Percentiles rank a stretch among this genome's conserved stretches.
These are phyloP conservation scores for Crithidia bombi DNA, from an alignment of 208 protist genomes.

Conservation along the genomic window DNA sequence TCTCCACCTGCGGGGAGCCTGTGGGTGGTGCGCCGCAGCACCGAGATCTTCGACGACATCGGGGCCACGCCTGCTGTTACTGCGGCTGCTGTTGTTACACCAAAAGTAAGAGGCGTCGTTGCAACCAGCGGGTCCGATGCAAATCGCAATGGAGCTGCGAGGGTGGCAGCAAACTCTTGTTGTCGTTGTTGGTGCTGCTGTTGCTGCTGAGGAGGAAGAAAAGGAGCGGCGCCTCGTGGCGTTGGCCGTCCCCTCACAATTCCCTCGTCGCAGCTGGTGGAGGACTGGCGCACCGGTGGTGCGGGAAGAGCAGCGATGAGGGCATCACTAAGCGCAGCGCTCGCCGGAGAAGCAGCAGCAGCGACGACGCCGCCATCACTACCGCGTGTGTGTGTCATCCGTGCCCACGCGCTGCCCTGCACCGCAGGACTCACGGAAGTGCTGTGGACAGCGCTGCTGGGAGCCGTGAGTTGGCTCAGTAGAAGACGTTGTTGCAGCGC, in stretches of 20 bases:
- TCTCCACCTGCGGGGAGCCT: background rate
- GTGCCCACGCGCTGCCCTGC: no score
- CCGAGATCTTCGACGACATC: no score
- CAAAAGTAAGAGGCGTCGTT: background rate
- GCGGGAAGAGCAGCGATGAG: conserved; percentile 26
- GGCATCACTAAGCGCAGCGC: conserved; percentile 18
- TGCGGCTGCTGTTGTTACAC: background rate
- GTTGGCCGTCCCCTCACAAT: no score
- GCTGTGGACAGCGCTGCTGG: background rate
- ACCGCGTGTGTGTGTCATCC: no score
- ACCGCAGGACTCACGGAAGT: background rate
- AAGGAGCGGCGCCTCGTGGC: no score
- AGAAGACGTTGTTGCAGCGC: conserved; percentile 7
- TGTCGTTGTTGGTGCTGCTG: conserved; percentile 1
- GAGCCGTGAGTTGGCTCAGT: conserved; percentile 1
- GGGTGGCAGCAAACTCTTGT: background rate
- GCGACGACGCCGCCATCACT: no score
- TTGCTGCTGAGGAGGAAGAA: background rate
- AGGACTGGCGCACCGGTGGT: conserved; percentile 8
- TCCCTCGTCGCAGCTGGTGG: background rate
- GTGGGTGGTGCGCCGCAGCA: no score
- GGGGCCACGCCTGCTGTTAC: no score
- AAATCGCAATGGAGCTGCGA: background rate
- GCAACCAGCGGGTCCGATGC: background rate
- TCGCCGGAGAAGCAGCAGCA: no score